Evolutionary conservation across 495 filamentous ascomycete species (phyloP).

Genomic region (Mycothermus thermophilus): DNA sequence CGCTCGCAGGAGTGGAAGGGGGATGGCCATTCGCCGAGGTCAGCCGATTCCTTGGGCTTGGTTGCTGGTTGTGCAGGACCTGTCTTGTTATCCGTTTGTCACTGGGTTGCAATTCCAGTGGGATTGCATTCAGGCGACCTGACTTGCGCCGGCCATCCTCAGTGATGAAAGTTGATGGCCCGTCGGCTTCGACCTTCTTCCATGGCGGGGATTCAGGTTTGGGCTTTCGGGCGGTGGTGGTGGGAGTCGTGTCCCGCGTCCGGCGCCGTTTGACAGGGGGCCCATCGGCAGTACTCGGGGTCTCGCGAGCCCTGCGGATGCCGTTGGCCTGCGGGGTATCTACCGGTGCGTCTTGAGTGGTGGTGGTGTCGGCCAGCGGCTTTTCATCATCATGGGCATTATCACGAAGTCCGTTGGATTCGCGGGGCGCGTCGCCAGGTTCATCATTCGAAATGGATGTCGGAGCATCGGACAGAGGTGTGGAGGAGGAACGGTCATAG

Average conservation of each 20-base stretch:
- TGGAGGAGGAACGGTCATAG: too few species aligned
- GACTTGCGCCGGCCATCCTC: constrained; percentile 78
- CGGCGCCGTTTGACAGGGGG: constrained; percentile 65
- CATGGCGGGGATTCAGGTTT: constrained; percentile 71
- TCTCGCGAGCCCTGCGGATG: constrained; percentile 3
- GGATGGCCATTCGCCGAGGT: constrained; percentile 10
- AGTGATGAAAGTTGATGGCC: constrained; percentile 62
- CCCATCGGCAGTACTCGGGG: constrained; percentile 21
- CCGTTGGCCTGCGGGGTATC: constrained; percentile 12
- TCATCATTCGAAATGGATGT: constrained; percentile 3
- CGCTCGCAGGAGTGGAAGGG: constrained; percentile 6
- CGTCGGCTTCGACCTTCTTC: constrained; percentile 78
- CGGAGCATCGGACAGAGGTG: too few species aligned
- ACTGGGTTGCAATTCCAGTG: constrained; percentile 52
- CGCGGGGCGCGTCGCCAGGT: neutral
- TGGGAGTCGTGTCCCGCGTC: constrained; percentile 35
- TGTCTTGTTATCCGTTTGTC: constrained; percentile 45
- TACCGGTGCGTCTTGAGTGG: too few species aligned
- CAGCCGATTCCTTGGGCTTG: constrained; percentile 10
- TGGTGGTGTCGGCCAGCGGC: neutral
- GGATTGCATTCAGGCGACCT: constrained; percentile 61
- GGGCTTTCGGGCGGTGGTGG: constrained; percentile 19
- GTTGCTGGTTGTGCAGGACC: constrained; percentile 21
- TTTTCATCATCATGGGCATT: neutral
- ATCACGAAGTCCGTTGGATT: constrained; percentile 1